Percentiles rank a stretch among this genome's conserved stretches.
These are phyloP conservation scores for Sparassis latifolia DNA, from an alignment of 1,284 basidiomycete genomes.

Conservation along the genomic window DNA sequence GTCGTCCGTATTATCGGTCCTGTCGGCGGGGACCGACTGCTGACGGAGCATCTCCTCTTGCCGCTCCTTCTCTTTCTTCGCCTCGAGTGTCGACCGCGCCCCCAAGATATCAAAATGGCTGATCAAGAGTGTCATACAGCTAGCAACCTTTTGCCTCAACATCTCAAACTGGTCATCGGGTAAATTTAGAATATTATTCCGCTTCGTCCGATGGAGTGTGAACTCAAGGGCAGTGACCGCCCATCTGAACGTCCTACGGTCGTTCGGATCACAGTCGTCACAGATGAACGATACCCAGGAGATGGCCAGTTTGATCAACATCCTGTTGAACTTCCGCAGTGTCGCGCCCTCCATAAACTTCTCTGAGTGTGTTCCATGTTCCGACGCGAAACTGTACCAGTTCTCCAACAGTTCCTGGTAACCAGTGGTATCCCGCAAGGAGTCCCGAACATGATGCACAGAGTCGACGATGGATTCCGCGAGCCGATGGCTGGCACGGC, in stretches of 20 bases:
- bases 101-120: conserved; percentile 98
- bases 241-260: conserved; percentile 97
- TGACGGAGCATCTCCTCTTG: conserved; percentile 68
- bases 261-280: conserved; percentile 95
- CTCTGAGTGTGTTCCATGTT: conserved; percentile 85
- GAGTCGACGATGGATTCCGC: conserved; percentile 93
- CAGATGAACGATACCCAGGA: conserved; percentile 99
- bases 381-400: conserved; percentile 96
- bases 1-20: conserved; percentile 44
- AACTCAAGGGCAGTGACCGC: conserved; percentile 96
- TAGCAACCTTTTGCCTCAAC: conserved; percentile 88
- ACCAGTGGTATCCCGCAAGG: conserved; percentile 54
- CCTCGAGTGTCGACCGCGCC: conserved; percentile 83
- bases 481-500: conserved; percentile 81
- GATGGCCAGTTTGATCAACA: conserved; percentile 84
- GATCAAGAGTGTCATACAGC: conserved; percentile 94
- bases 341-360: conserved; percentile 78
- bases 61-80: conserved; percentile 84
- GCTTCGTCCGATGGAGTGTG: conserved; percentile 83
- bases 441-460: conserved; percentile 74
- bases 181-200: conserved; percentile 87
- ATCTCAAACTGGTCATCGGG: conserved; percentile 86
- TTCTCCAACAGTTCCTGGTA: conserved; percentile 90
- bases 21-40: conserved; percentile 44
- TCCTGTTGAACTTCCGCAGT: conserved; percentile 72